These are phyloP conservation scores for Fusarium sp. DNA, from an alignment of 2,329 filamentous ascomycete species.

Conservation along the genomic window DNA sequence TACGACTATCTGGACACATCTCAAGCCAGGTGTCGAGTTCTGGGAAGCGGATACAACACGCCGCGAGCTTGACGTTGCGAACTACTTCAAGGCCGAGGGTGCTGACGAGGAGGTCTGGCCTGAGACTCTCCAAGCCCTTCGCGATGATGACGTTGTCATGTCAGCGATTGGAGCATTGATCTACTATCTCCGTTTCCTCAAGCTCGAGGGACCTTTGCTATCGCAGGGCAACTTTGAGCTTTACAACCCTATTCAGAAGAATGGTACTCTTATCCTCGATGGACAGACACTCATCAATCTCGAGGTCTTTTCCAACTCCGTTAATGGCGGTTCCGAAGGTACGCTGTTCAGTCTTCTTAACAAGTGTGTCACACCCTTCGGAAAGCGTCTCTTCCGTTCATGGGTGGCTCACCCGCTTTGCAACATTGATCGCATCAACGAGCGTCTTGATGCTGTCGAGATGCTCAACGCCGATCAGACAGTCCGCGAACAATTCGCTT, in stretches of 20 bases:
- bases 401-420: conserved; percentile 98
- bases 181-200: conserved; percentile 86
- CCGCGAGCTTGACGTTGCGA: conserved; percentile 81
- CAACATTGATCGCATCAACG: conserved; percentile 88
- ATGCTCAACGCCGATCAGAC: conserved; percentile 85
- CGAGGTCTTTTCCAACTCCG: conserved; percentile 95
- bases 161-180: conserved; percentile 90
- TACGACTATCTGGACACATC: conserved; percentile 93
- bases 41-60: conserved; percentile 86
- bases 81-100: conserved; percentile 77
- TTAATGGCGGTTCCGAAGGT: conserved; percentile 84
- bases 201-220: conserved; percentile 87
- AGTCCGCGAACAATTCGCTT: conserved; percentile 87
- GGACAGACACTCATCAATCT: conserved; percentile 97
- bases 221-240: conserved; percentile 90
- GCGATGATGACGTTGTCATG: conserved; percentile 84
- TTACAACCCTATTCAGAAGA: conserved; percentile 91
- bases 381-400: conserved; percentile 93
- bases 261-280: conserved; percentile 91
- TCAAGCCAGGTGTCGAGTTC: conserved; percentile 90
- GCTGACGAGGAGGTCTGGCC: conserved; percentile 77
- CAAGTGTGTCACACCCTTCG: conserved; percentile 94
- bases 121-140: conserved; percentile 74
- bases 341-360: conserved; percentile 93
- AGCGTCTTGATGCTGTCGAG: conserved; percentile 92